Evolutionary conservation across 495 filamentous ascomycete species (phyloP).

Genomic region (Neurospora cerealis): DNA sequence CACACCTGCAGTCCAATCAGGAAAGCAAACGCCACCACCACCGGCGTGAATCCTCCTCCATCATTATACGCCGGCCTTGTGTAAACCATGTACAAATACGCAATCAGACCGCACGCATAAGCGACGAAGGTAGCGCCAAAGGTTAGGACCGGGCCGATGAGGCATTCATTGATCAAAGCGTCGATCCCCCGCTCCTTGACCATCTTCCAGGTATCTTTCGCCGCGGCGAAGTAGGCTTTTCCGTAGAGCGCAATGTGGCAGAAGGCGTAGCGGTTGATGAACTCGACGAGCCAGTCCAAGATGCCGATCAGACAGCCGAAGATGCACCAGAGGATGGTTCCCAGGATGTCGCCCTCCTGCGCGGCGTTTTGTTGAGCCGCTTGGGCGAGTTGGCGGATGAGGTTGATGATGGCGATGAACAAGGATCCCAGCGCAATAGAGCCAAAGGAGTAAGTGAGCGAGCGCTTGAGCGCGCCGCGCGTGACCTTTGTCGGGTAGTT

Average conservation of each 20-base stretch:
- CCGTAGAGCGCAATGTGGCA: constrained; percentile 88
- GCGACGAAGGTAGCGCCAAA: constrained; percentile 79
- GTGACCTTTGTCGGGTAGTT: constrained; percentile 70
- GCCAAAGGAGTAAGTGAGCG: constrained; percentile 84
- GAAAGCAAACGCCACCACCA: constrained; percentile 76
- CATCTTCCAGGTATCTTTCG: constrained; percentile 84
- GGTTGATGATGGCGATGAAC: constrained; percentile 79
- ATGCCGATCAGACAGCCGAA: constrained; percentile 66
- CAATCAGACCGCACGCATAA: constrained; percentile 69
- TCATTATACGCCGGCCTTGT: constrained; percentile 71
- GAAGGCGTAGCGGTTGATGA: constrained; percentile 77
- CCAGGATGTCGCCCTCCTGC: constrained; percentile 57
- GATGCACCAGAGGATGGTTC: constrained; percentile 56
- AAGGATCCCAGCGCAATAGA: constrained; percentile 80
- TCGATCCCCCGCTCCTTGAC: constrained; percentile 88
- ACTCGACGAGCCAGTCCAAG: constrained; percentile 76
- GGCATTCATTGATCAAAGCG: constrained; percentile 78
- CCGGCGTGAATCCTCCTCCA: constrained; percentile 46
- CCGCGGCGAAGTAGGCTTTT: constrained; percentile 71
- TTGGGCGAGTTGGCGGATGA: constrained; percentile 65
- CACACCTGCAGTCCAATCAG: constrained; percentile 79
- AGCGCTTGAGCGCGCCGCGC: constrained; percentile 62
- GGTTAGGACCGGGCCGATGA: constrained; percentile 81
- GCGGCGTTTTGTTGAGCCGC: constrained; percentile 57
- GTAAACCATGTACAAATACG: constrained; percentile 70